Base-by-base conservation (phyloP, 163 green algal species). In the Chlamydomonas reinhardtii region DNA sequence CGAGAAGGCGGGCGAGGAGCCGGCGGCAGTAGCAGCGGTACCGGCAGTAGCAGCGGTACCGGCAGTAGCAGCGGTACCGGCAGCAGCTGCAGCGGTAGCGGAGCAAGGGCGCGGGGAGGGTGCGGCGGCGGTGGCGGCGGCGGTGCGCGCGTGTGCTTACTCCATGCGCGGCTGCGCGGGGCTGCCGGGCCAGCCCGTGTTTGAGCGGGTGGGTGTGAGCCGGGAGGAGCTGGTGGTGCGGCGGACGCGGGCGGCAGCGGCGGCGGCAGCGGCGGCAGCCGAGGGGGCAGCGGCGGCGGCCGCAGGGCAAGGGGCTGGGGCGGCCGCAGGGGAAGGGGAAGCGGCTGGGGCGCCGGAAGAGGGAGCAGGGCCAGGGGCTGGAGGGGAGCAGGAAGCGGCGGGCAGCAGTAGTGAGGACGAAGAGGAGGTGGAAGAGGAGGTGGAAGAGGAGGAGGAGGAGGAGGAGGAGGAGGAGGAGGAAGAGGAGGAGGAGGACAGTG, bases 111-210 rank as follows among this genome's bases (percentile, higher is more conserved):
- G 31, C 32, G 29, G 65, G 52, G 16, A 52, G 39, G 37, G 32
- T n/a, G n/a, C 48, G 43, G 43, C 43, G 17, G 43, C 27, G 27
- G 20, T 6, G 24, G 71, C 15, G 32, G 72, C 72, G 5, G 72
- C 27, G 48, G 79, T 85, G 14, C 68, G 79, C 12, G 79, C 79
- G 24, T 77, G 79, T 11, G 68, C 79, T 0, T 16, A 78, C 32
- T 31, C 79, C n/a, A 39, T 85, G 69, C 79, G 79, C n/a, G 79
- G 79, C 31, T 71, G 22, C 27, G 52, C 37, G 2, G 79, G 79
- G 8, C 79, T 85, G 32, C 48, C 52, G 0, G 69, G 34, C 6
- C 79, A 85, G 79, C 20, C 32, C 64, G 79, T 85, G 43, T 77
- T 71, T 31, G 52, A 71, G 68, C 48, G 79, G 22, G 79, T 85